Percentiles rank a stretch among this genome's conserved stretches.
These are phyloP conservation scores for Phytophthora uliginosa DNA, from an alignment of 352 stramenopile genomes.

Conservation along the genomic window DNA sequence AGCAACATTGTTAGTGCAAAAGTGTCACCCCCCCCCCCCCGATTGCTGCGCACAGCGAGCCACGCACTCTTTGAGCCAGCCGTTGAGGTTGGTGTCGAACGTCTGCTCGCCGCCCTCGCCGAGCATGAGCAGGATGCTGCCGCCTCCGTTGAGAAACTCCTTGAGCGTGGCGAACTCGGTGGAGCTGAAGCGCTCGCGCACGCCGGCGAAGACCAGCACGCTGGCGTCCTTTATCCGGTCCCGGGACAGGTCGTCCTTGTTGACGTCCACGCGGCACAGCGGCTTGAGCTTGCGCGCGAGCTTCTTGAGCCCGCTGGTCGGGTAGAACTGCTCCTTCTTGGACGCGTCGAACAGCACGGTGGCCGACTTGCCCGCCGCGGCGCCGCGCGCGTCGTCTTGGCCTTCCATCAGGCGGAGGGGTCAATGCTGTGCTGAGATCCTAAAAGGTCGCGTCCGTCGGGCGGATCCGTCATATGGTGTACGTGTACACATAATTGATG, in stretches of 20 bases:
- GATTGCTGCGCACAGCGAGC: background rate
- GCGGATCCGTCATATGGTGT: background rate
- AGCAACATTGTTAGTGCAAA: background rate
- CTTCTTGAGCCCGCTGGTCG: slow-evolving; percentile 94
- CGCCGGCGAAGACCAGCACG: slow-evolving; percentile 92
- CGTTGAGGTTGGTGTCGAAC: slow-evolving; percentile 96
- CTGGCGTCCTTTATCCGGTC: slow-evolving; percentile 91
- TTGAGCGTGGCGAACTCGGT: slow-evolving; percentile 91
- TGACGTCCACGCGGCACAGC: slow-evolving; percentile 92
- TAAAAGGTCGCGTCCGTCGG: slow-evolving; percentile 35
- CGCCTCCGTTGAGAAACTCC: slow-evolving; percentile 90
- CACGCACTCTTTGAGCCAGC: slow-evolving; percentile 93
- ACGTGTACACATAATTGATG: background rate
- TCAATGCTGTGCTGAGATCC: slow-evolving; percentile 17
- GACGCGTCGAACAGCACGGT: slow-evolving; percentile 92
- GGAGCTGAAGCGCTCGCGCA: slow-evolving; percentile 92
- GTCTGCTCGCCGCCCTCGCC: slow-evolving; percentile 92
- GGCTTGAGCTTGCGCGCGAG: slow-evolving; percentile 92
- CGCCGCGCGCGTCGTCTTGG: slow-evolving; percentile 26
- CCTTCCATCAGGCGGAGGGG: slow-evolving; percentile 32
- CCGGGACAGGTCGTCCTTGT: slow-evolving; percentile 95
- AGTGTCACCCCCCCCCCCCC: background rate
- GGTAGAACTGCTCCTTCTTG: slow-evolving; percentile 95
- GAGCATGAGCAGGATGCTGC: slow-evolving; percentile 93
- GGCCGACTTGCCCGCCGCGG: slow-evolving; percentile 27